Evolutionary conservation across 306 rosid species (phyloP), one percentile per base, ranked within the genome.

Genomic region (Vachellia pachyceras): DNA sequence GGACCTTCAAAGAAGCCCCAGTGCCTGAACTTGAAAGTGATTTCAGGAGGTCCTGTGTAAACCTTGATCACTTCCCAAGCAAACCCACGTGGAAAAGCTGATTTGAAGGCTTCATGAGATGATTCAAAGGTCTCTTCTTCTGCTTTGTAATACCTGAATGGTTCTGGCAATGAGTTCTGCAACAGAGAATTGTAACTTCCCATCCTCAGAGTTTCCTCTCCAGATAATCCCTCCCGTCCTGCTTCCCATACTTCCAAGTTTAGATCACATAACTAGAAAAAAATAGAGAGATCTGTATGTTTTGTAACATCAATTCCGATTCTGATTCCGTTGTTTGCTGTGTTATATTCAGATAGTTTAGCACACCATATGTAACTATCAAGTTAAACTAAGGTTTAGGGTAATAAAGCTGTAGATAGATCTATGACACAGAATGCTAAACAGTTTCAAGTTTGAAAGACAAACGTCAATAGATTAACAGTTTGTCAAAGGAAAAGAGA

Each of bases 1-100:
- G 96, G 92, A 4, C 97, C 97, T 79, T 93, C 96, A 80, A 86
- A 91, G 91, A 85, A 85, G 20, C 97, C 97, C 97, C 97, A 93
- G 71, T 93, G 97, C 83, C 96, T 87, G 75, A 89, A 93, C 86
- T 90, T 93, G 89, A 14, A 93, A 6, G 89, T 85, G 55, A 93
- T 93, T 52, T 87, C 79, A 23, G 96, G 97, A 14, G 96, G 97
- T 41, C 92, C 92, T 10, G 83, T 75, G 25, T 81, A 93, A 42
- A 93, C 97, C 6, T 83, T 72, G 7, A 90, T 72, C 40, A 93
- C 93, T 87, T 93, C 97, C 97, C 97, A 93, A 8, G 97, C 97
- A 90, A 91, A 93, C 6, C 97, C 97, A 5, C 97, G 77, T 46
- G 94, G 97, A 41, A 93, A 83, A 45, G 97, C 92, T 50, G 90